phyloP scores from a whole-genome alignment of 768 basidiomycete species.

The Lactarius hatsudake region DNA sequence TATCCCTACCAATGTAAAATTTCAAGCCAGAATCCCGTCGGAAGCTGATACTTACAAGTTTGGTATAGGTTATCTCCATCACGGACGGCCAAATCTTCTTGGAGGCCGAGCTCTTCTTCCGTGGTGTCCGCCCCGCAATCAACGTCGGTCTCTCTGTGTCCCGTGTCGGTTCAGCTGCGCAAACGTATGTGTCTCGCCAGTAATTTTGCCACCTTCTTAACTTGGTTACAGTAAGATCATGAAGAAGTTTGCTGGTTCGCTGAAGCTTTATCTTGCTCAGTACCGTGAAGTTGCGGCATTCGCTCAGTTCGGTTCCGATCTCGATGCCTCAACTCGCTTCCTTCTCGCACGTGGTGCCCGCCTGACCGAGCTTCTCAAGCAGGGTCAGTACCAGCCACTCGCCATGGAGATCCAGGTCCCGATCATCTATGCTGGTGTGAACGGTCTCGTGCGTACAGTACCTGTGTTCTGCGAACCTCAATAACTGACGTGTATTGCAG shows the following conservation, averaged over 20 bases:
- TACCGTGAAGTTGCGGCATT: constrained; percentile 99
- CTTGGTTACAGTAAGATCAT: constrained; percentile 76
- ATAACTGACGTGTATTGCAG: constrained; percentile 35
- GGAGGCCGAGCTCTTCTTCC: constrained; percentile 99
- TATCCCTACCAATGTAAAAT: constrained; percentile 85
- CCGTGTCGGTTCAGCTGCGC: constrained; percentile 99
- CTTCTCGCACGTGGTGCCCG: constrained; percentile 96
- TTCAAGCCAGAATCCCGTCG: not conserved
- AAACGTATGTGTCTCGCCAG: constrained; percentile 70
- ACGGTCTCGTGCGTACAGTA: constrained; percentile 76
- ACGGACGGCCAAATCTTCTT: constrained; percentile 99
- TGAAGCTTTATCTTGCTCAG: constrained; percentile 99
- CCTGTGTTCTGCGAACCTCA: not conserved
- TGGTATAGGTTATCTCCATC: constrained; percentile 90
- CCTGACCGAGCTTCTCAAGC: constrained; percentile 95
- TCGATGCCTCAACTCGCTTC: constrained; percentile 99
- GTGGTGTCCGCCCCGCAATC: constrained; percentile 99
- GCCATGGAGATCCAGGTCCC: constrained; percentile 96
- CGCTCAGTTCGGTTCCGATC: constrained; percentile 99
- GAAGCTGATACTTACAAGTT: constrained; percentile 15
- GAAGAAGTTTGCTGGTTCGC: constrained; percentile 99
- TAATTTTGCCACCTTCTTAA: constrained; percentile 1
- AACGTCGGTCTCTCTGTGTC: constrained; percentile 99
- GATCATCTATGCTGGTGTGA: constrained; percentile 99
- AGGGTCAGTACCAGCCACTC: constrained; percentile 96